Evolutionary conservation across 2,329 filamentous ascomycete species (phyloP).

Genomic region (Fusarium albosuccineum): DNA sequence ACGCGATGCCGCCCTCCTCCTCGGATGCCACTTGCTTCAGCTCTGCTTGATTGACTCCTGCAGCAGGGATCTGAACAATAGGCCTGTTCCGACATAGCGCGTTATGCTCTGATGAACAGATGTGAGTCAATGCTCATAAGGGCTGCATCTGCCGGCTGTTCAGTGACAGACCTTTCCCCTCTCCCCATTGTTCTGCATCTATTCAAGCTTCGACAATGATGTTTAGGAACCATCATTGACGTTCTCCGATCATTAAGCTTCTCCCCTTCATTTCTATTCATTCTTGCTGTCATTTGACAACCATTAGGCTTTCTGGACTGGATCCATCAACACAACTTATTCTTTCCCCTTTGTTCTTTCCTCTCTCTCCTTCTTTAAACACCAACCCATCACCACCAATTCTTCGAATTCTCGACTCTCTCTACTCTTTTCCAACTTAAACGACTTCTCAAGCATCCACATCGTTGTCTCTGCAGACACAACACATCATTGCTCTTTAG

Average conservation of each 20-base stretch:
- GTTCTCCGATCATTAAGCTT: slow-evolving; percentile 37
- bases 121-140: slow-evolving; percentile 42
- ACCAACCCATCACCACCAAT: slow-evolving; percentile 2
- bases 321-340: slow-evolving; percentile 28
- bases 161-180: slow-evolving; percentile 28
- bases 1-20: slow-evolving; percentile 16
- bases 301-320: slow-evolving; percentile 36
- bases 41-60: slow-evolving; percentile 22
- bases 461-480: not conserved
- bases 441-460: not conserved
- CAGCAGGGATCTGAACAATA: slow-evolving; percentile 21
- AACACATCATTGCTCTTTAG: not conserved
- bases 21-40: slow-evolving; percentile 20
- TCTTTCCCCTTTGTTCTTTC: slow-evolving; percentile 24
- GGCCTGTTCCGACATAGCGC: slow-evolving; percentile 18
- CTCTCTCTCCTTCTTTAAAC: not conserved
- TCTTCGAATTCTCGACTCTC: slow-evolving; percentile 10
- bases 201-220: slow-evolving; percentile 47
- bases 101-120: slow-evolving; percentile 23
- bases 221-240: slow-evolving; percentile 42
- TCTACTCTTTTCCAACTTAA: slow-evolving; percentile 10
- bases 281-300: slow-evolving; percentile 16
- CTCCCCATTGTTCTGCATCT: slow-evolving; percentile 38
- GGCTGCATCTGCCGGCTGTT: slow-evolving; percentile 38
- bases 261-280: slow-evolving; percentile 33